Percentiles rank a stretch among this genome's conserved stretches.
Conservation (phyloP, 1,139 yeast genomes). For the Saccharomyces pastorianus region DNA sequence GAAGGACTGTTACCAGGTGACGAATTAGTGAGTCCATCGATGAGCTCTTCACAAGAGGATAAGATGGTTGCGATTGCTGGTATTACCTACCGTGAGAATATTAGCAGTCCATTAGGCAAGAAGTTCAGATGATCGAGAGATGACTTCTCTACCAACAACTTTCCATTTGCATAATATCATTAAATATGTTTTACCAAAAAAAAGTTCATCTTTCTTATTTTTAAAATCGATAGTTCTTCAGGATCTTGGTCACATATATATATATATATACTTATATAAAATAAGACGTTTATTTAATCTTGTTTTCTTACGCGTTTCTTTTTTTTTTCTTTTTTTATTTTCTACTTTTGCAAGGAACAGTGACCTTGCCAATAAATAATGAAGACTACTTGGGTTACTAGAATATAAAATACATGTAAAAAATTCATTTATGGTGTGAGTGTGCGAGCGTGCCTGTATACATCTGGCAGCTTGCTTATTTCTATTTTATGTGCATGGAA, state of each 20-base stretch:
- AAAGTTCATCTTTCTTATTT: background rate
- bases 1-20: background rate
- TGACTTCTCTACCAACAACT: background rate
- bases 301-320: background rate
- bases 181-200: background rate
- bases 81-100: conserved; percentile 3
- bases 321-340: background rate
- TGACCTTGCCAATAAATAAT: background rate
- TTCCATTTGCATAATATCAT: background rate
- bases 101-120: conserved; percentile 5
- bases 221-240: background rate
- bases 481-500: conserved; percentile 4
- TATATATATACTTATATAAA: background rate
- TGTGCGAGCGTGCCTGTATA: background rate
- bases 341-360: background rate
- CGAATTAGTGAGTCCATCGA: background rate
- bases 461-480: background rate
- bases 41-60: background rate
- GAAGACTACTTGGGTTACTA: background rate
- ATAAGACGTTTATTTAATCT: background rate
- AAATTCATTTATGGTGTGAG: background rate
- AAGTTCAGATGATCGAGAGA: conserved; percentile 3
- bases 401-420: background rate
- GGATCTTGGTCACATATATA: background rate
- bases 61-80: background rate